phyloP scores from a whole-genome alignment of 257 asterid genomes.

The Nicotiana tabacum region DNA sequence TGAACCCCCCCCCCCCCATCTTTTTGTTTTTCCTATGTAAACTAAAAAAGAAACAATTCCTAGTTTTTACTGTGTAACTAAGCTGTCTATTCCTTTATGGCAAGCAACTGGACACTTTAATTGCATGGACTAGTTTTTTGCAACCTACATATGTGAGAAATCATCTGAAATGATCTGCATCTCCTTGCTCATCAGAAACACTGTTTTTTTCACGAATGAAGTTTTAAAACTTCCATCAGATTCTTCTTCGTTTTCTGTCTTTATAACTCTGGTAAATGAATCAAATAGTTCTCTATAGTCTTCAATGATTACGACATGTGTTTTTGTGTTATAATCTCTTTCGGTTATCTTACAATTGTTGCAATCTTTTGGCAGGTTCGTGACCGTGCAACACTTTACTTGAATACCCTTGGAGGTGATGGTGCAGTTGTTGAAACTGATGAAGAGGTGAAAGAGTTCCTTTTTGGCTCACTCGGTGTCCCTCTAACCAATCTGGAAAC shows the following conservation, averaged over 20 bases:
- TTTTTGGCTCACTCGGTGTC: conserved; percentile 82
- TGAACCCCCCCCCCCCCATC: neutral
- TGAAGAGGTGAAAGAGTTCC: conserved; percentile 73
- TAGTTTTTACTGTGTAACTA: neutral
- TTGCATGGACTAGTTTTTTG: neutral
- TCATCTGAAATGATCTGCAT: neutral
- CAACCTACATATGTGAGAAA: conserved; percentile 7
- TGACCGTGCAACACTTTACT: conserved; percentile 96
- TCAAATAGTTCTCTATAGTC: neutral
- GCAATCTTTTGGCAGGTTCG: conserved; percentile 60
- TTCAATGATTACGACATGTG: neutral
- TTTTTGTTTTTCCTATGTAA: neutral
- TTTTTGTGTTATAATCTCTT: neutral
- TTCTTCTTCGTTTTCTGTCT: neutral
- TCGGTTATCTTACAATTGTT: conserved; percentile 7
- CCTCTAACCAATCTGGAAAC: conserved; percentile 82
- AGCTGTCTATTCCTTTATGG: neutral
- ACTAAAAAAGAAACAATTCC: neutral
- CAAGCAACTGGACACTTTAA: neutral
- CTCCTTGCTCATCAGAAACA: neutral
- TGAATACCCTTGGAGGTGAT: conserved; percentile 91
- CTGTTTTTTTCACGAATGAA: neutral
- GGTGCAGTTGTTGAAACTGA: conserved; percentile 89
- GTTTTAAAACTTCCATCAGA: neutral
- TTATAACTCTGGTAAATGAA: neutral